These are phyloP conservation scores for Keithomyces neogunnii DNA, from an alignment of 2,329 filamentous ascomycete species.

Conservation along the genomic window DNA sequence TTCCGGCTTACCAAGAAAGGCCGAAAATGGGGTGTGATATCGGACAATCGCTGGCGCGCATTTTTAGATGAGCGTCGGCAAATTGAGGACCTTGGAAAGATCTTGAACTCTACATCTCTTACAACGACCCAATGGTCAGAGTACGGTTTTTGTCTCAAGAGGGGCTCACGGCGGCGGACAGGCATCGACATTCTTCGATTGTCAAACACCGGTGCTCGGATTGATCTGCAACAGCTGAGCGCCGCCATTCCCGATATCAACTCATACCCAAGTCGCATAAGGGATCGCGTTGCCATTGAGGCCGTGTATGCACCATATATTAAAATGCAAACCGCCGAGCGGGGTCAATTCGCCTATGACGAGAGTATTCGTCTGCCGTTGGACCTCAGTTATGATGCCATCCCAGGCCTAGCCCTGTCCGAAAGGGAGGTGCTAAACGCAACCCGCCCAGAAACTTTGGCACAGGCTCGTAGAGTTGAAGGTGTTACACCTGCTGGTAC, in stretches of 20 bases:
- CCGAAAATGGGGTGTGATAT: constrained; percentile 66
- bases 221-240: constrained; percentile 45
- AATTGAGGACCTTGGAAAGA: constrained; percentile 55
- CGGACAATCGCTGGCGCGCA: constrained; percentile 66
- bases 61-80: constrained; percentile 59
- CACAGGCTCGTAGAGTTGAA: constrained; percentile 81
- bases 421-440: constrained; percentile 64
- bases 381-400: constrained; percentile 65
- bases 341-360: constrained; percentile 62
- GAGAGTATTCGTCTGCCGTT: constrained; percentile 64
- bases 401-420: constrained; percentile 70
- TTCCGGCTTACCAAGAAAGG: constrained; percentile 73
- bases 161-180: constrained; percentile 57
- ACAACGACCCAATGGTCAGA: constrained; percentile 59
- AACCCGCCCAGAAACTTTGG: constrained; percentile 74
- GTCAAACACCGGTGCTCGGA: constrained; percentile 38
- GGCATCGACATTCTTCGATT: constrained; percentile 75
- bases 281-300: constrained; percentile 68
- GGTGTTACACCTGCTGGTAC: constrained; percentile 59
- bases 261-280: constrained; percentile 49
- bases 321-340: constrained; percentile 58
- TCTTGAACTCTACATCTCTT: constrained; percentile 51
- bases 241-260: constrained; percentile 47
- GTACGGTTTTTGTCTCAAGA: constrained; percentile 60
- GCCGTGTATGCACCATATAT: constrained; percentile 84